Conservation (phyloP, 352 stramenopile species). For the Globisporangium radiosum region DNA sequence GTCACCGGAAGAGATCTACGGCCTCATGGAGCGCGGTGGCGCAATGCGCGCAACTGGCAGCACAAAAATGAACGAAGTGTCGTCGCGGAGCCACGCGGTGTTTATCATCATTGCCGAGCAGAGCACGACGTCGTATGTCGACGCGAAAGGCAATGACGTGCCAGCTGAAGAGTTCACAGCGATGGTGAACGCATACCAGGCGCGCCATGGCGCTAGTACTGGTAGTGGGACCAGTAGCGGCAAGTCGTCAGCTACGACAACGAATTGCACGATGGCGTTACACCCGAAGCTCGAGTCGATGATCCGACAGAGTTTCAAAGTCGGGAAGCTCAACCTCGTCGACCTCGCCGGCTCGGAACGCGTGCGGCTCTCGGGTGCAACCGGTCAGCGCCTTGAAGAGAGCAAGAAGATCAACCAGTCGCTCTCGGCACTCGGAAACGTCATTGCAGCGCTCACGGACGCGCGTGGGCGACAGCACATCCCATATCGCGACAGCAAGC, state of each 20-base stretch:
- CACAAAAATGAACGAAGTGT: conserved; percentile 89
- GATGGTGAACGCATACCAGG: conserved; percentile 72
- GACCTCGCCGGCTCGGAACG: conserved; percentile 90
- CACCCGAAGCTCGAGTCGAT: conserved; percentile 84
- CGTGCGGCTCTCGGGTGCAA: conserved; percentile 82
- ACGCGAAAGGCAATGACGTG: conserved; percentile 73
- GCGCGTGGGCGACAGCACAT: conserved; percentile 86
- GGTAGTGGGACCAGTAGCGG: neutral
- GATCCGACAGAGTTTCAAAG: conserved; percentile 90
- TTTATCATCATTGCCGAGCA: conserved; percentile 95
- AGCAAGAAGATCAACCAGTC: conserved; percentile 93
- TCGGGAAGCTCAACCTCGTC: conserved; percentile 93
- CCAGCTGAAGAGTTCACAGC: conserved; percentile 80
- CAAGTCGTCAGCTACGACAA: conserved; percentile 7
- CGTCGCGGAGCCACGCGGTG: conserved; percentile 86
- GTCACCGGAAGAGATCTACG: conserved; percentile 91
- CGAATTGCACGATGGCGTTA: conserved; percentile 27
- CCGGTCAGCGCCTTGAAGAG: conserved; percentile 84
- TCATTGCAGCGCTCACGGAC: conserved; percentile 88
- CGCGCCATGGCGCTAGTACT: conserved; percentile 21
- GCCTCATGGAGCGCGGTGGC: conserved; percentile 90
- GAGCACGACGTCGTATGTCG: conserved; percentile 87
- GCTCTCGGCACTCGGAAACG: conserved; percentile 86
- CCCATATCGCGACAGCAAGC: conserved; percentile 91
- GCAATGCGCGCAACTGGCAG: conserved; percentile 75